A percentile compares a stretch with the other conserved stretches of the same genome.
Conservation (phyloP, 1,284 basidiomycete species). For the Austroboletus olivaceoglutinosus region DNA sequence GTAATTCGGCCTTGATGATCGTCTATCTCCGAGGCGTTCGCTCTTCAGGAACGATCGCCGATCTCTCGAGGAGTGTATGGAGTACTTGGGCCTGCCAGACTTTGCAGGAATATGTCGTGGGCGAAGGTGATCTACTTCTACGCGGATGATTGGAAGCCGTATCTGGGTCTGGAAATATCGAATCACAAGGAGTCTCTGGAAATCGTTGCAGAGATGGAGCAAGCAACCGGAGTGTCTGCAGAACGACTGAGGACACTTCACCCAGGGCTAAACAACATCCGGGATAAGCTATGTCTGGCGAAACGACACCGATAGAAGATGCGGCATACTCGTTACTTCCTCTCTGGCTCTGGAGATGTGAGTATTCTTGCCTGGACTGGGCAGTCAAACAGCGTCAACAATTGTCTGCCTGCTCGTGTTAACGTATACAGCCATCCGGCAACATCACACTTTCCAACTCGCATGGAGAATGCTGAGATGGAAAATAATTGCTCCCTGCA, state of each 20-base stretch:
- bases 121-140: not conserved
- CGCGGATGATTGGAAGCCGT: not conserved
- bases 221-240: not conserved
- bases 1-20: not conserved
- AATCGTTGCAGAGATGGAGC: not conserved
- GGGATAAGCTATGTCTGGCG: not conserved
- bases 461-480: not conserved
- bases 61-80: not conserved
- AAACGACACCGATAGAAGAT: not conserved
- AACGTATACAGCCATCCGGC: not conserved
- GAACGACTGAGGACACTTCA: not conserved
- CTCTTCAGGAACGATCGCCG: not conserved
- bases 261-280: not conserved
- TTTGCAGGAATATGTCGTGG: not conserved
- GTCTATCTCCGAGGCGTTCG: not conserved
- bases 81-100: not conserved
- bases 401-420: not conserved
- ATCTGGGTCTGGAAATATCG: not conserved
- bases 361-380: not conserved
- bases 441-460: not conserved
- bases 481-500: not conserved
- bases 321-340: not conserved
- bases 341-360: not conserved
- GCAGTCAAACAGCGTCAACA: not conserved
- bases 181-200: not conserved